phyloP scores from a whole-genome alignment of 2,329 filamentous ascomycete species.

The Sphaceloma murrayae region DNA sequence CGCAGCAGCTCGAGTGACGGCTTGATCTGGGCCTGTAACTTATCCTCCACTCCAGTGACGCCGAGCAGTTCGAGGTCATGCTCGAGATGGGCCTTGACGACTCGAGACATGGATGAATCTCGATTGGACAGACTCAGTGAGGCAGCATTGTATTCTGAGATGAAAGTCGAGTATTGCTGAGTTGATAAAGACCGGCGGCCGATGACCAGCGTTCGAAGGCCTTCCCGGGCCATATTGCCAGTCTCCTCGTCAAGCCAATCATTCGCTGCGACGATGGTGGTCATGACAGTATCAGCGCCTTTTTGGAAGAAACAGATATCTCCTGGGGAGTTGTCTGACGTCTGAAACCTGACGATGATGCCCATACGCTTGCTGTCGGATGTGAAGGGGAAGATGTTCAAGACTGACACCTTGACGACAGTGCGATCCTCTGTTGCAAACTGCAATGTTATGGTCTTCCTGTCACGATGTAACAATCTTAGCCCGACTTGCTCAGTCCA shows the following conservation, averaged over 20 bases:
- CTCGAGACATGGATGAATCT: constrained; percentile 69
- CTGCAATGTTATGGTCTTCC: constrained; percentile 73
- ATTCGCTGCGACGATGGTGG: constrained; percentile 85
- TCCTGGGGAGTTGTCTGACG: constrained; percentile 44
- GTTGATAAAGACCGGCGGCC: constrained; percentile 78
- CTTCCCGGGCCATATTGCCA: constrained; percentile 98
- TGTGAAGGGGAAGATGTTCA: constrained; percentile 95
- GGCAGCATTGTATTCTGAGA: constrained; percentile 63
- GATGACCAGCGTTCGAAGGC: constrained; percentile 84
- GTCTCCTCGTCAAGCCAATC: constrained; percentile 99
- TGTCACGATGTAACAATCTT: constrained; percentile 73
- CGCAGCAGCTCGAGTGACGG: constrained; percentile 87
- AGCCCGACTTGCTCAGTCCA: constrained; percentile 93
- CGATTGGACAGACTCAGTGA: constrained; percentile 70
- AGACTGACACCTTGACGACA: constrained; percentile 75
- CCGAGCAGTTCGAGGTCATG: constrained; percentile 82
- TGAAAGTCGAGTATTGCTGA: constrained; percentile 74
- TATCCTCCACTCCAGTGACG: constrained; percentile 97
- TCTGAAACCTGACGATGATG: constrained; percentile 78
- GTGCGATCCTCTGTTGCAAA: constrained; percentile 62
- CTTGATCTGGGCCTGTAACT: constrained; percentile 90
- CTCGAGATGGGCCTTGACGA: constrained; percentile 75
- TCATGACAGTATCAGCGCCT: constrained; percentile 96
- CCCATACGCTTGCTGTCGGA: constrained; percentile 98
- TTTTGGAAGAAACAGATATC: constrained; percentile 99